These are phyloP conservation scores for Pyricularia grisea DNA, from an alignment of 2,329 filamentous ascomycete genomes.

Conservation along the genomic window DNA sequence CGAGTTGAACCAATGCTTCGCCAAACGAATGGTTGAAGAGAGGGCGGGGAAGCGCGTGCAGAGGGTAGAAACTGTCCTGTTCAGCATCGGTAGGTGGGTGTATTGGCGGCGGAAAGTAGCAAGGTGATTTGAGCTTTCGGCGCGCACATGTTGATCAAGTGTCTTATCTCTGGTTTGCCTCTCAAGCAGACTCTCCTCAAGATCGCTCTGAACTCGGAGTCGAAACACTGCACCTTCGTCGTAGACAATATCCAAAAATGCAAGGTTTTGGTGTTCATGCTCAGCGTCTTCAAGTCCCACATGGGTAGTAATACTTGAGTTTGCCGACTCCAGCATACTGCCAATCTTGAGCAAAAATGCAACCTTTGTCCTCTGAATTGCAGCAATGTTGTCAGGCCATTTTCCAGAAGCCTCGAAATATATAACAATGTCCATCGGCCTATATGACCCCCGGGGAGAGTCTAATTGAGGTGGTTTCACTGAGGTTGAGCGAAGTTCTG, in stretches of 20 bases:
- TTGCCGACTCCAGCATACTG: conserved; percentile 54
- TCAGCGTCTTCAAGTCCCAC: conserved; percentile 74
- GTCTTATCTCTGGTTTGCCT: conserved; percentile 68
- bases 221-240: conserved; percentile 69
- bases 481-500: conserved; percentile 67
- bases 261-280: conserved; percentile 62
- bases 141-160: conserved; percentile 53
- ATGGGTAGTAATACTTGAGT: conserved; percentile 49
- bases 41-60: conserved; percentile 73
- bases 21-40: conserved; percentile 71
- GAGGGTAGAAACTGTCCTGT: conserved; percentile 69
- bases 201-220: conserved; percentile 78
- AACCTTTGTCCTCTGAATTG: conserved; percentile 89
- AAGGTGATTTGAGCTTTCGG: conserved; percentile 61
- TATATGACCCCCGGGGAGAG: conserved; percentile 30
- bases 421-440: conserved; percentile 68
- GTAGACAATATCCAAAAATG: conserved; percentile 75
- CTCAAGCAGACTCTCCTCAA: conserved; percentile 73
- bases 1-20: conserved; percentile 81
- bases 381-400: conserved; percentile 86
- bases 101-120: conserved; percentile 63
- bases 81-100: conserved; percentile 65
- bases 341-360: conserved; percentile 77
- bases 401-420: conserved; percentile 89
- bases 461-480: conserved; percentile 40